Evolutionary conservation across 1,284 basidiomycete species (phyloP), one percentile per base, ranked within the genome.

Genomic region (Tilletia setariae): DNA sequence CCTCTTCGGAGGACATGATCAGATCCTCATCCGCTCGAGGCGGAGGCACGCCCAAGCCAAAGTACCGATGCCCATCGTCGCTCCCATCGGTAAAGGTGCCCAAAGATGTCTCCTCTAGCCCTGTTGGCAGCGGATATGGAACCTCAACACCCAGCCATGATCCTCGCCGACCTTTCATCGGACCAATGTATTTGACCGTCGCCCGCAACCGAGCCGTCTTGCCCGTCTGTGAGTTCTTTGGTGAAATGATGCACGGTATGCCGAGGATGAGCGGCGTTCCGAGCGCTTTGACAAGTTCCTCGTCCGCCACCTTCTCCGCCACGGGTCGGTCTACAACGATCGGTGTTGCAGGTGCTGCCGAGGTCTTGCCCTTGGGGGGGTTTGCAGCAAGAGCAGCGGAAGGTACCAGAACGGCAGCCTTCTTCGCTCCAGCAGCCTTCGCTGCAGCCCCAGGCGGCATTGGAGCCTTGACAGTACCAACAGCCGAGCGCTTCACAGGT

Each of bases 41-140:
- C 85, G 11, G 85, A 84, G 9, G 35, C 11, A 79, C 84, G 2
- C 85, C 84, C 67, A 92, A 88, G 71, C 91, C 90, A 77, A 93
- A 93, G 82, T 93, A 93, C 9, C 88, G 86, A 16, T 91, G 84
- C 0, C 92, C 91, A 30, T 88, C 87, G 87, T 90, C 89, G 0
- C 87, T 86, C 0, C 92, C 93, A 74, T 94, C 91, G 77, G 91
- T 87, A 91, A 92, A 93, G 66, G 53, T 43, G 42, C 35, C 46
- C 15, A 28, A 30, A 30, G 15, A 16, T 19, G 15, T 16, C n/a
- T 44, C 64, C 21, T 66, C 59, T 9, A 72, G n/a, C 19, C 56
- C 64, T 11, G 23, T 16, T 1, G 68, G 66, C 2, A 72, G 49
- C 6, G 75, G 72, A 4, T 71, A 35, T 0, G 71, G 21, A 2